These are phyloP conservation scores for Daedaleopsis sinensis DNA, from an alignment of 768 basidiomycete genomes.

Conservation along the genomic window DNA sequence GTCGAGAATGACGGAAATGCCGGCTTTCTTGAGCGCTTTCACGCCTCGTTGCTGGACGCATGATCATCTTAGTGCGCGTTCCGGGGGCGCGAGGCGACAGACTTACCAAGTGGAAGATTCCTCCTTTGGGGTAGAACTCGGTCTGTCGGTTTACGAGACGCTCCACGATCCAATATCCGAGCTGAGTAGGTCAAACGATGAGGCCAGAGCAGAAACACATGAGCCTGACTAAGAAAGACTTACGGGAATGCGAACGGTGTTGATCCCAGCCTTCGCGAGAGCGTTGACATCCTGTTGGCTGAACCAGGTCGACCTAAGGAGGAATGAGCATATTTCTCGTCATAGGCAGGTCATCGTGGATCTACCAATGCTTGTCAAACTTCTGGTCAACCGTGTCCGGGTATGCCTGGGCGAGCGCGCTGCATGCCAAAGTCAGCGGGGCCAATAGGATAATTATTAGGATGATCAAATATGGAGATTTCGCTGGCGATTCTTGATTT, in stretches of 20 bases:
- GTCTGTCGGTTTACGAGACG: conserved; percentile 59
- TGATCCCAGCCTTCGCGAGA: conserved; percentile 60
- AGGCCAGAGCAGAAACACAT: not conserved
- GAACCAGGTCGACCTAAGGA: conserved; percentile 69
- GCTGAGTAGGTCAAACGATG: conserved; percentile 38
- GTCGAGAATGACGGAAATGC: conserved; percentile 68
- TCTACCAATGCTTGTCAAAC: conserved; percentile 67
- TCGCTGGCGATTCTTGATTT: no score
- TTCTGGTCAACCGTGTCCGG: conserved; percentile 58
- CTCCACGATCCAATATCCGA: conserved; percentile 86
- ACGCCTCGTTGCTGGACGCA: conserved; percentile 61
- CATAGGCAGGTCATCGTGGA: not conserved
- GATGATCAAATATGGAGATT: no score
- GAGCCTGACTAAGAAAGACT: conserved; percentile 22
- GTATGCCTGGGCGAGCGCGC: conserved; percentile 61
- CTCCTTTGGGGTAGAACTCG: conserved; percentile 73
- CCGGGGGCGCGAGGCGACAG: not conserved
- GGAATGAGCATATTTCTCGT: not conserved
- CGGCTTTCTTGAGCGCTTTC: conserved; percentile 57
- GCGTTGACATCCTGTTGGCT: conserved; percentile 58
- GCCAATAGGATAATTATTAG: no score
- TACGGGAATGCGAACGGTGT: conserved; percentile 79
- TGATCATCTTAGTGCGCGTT: not conserved
- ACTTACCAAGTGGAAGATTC: conserved; percentile 63
- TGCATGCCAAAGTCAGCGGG: conserved; percentile 25